Base-by-base conservation (phyloP, 805 yeast genomes). In the Kuraishia piskuri region DNA sequence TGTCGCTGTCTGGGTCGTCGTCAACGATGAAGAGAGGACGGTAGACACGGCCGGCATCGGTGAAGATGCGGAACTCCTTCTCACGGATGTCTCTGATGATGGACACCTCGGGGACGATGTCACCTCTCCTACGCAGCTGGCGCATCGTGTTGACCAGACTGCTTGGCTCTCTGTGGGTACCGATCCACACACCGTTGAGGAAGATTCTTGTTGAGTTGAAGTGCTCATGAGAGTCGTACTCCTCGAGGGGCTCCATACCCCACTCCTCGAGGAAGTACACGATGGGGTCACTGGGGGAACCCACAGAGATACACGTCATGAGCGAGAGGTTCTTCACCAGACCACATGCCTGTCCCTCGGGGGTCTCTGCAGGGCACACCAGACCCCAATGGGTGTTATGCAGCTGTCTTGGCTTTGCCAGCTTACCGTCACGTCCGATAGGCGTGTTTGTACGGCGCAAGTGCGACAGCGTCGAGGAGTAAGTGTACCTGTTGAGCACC, bases 341-440 rank as follows among this genome's bases (percentile, higher is more conserved):
- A 66, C 99, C 99, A 87, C 99, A 94, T 37, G 99, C 99, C 75
- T 94, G 99, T 66, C 99, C 99, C 77, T 94, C 99, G 2, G 99
- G 99, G 19, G 99, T 94, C 72, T 94, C 99, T 22, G 99, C 99
- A 52, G 99, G 99, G 74, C 99, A 94, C 48, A 94, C 98, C 63
- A 94, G 80, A 65, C 99, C 99, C 99, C 99, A 94, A 74, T 94
- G 99, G 26, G 99, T 94, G 70, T 94, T 94, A 75, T 94, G 99
- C 66, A 94, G 79, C 75, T 94, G 99, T 76, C 99, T 91, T 49
- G 99, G 99, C 65, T 94, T 90, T 49, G 99, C 99, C 59, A 94
- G 80, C 71, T 94, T 94, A 77, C 99, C 99, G 72, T 94, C 99
- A 77, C 98, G 86, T 56, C 99, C 99, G 69, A 94, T 94, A 46